Conservation (phyloP, 2,329 filamentous ascomycete species). For the Rhinocladiella similis region DNA sequence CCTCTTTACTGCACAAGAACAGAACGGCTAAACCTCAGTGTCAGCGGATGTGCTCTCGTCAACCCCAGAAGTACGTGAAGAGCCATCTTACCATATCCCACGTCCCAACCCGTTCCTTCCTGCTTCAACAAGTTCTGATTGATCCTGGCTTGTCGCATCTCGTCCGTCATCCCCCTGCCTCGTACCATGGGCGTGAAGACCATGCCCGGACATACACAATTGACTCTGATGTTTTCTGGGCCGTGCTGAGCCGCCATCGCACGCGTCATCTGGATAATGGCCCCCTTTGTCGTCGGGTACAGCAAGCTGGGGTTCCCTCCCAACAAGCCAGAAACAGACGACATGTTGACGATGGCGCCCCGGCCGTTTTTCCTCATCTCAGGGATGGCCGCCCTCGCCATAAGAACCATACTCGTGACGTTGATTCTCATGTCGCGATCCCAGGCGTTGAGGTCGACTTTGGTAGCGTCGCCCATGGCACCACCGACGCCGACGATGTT, state of each 20-base stretch:
- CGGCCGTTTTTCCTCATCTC: slow-evolving; percentile 37
- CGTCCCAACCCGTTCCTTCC: slow-evolving; percentile 15
- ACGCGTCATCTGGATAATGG: slow-evolving; percentile 52
- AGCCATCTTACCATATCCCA: background rate
- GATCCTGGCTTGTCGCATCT: slow-evolving; percentile 30
- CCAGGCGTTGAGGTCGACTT: slow-evolving; percentile 34
- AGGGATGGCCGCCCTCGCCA: slow-evolving; percentile 35
- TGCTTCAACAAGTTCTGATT: slow-evolving; percentile 32
- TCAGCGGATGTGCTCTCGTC: no score
- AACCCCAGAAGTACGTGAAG: no score
- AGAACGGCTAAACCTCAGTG: background rate
- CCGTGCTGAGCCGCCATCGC: slow-evolving; percentile 55
- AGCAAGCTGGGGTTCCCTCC: slow-evolving; percentile 33
- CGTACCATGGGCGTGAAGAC: slow-evolving; percentile 30
- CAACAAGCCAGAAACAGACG: slow-evolving; percentile 35
- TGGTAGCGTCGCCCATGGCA: slow-evolving; percentile 34
- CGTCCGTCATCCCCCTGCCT: slow-evolving; percentile 31
- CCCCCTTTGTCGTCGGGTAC: slow-evolving; percentile 38
- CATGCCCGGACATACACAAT: slow-evolving; percentile 51
- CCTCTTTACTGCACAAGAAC: slow-evolving; percentile 15
- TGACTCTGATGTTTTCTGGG: slow-evolving; percentile 48
- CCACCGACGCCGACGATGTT: slow-evolving; percentile 37
- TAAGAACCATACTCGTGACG: slow-evolving; percentile 40
- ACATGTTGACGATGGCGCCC: slow-evolving; percentile 41
- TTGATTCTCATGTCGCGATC: slow-evolving; percentile 37